phyloP scores from a whole-genome alignment of 2,329 filamentous ascomycete species.

The Sarocladium oryzae region DNA sequence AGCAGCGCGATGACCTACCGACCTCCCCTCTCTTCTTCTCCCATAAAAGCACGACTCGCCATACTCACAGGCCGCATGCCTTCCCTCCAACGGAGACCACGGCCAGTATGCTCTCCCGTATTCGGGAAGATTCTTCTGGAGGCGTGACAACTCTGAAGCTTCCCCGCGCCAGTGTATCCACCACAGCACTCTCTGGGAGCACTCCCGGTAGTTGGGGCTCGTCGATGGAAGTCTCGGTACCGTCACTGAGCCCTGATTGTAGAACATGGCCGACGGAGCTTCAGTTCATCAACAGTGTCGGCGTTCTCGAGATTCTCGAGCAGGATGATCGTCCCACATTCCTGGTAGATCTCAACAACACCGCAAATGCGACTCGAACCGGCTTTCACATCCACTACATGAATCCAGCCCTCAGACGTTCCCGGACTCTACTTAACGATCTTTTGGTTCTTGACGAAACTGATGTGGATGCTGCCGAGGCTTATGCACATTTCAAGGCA shows the following conservation, averaged over 20 bases:
- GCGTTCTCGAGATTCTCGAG: slow-evolving; percentile 67
- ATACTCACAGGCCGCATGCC: slow-evolving; percentile 28
- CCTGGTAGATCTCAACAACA: slow-evolving; percentile 60
- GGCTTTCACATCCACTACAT: slow-evolving; percentile 59
- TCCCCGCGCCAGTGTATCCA: slow-evolving; percentile 44
- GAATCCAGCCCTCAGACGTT: slow-evolving; percentile 45
- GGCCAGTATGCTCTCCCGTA: slow-evolving; percentile 39
- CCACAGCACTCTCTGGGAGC: slow-evolving; percentile 42
- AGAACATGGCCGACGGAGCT: slow-evolving; percentile 7
- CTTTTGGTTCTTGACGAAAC: slow-evolving; percentile 46
- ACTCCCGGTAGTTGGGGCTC: slow-evolving; percentile 48
- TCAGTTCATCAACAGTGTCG: slow-evolving; percentile 32
- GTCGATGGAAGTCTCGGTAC: slow-evolving; percentile 44
- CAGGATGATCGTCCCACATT: slow-evolving; percentile 72
- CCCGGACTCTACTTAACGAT: slow-evolving; percentile 18
- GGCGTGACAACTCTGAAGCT: slow-evolving; percentile 48
- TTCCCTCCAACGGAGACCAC: slow-evolving; percentile 35
- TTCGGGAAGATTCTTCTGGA: slow-evolving; percentile 36
- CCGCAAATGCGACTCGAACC: slow-evolving; percentile 45
- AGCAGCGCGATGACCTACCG: slow-evolving; percentile 27
- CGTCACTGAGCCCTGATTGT: slow-evolving; percentile 44
- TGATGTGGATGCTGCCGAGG: slow-evolving; percentile 33
- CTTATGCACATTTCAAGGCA: slow-evolving; percentile 58
- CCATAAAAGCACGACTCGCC: slow-evolving; percentile 30
- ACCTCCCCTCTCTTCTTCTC: slow-evolving; percentile 49